A percentile compares a stretch with the other conserved stretches of the same genome.
Conservation (phyloP, 2,329 filamentous ascomycete genomes). For the Aspergillus ochraceoroseus region DNA sequence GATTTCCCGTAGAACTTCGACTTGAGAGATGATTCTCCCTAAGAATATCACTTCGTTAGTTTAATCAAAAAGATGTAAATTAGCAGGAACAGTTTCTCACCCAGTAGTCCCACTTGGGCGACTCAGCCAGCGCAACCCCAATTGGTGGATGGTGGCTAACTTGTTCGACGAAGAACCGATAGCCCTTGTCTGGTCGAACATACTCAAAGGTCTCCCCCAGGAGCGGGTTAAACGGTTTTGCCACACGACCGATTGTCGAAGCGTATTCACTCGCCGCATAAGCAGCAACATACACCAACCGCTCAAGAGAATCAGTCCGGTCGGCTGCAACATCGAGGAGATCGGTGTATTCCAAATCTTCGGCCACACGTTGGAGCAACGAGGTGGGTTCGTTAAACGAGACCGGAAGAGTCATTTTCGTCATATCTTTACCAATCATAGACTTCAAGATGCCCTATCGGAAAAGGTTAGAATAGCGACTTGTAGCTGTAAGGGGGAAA, state of each 20-base stretch:
- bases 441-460: conserved; percentile 87
- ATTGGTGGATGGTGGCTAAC: conserved; percentile 96
- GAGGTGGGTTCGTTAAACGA: conserved; percentile 99
- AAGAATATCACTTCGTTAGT: not conserved
- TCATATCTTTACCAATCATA: conserved; percentile 99
- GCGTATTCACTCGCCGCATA: conserved; percentile 97
- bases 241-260: conserved; percentile 91
- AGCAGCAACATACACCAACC: conserved; percentile 87
- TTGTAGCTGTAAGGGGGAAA: not conserved
- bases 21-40: conserved; percentile 88
- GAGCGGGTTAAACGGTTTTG: conserved; percentile 96
- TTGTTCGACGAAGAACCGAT: conserved; percentile 97
- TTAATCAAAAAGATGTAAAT: not conserved
- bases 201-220: conserved; percentile 97
- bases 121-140: conserved; percentile 88
- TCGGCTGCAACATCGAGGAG: conserved; percentile 85
- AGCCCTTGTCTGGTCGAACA: conserved; percentile 89
- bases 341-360: conserved; percentile 97
- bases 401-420: conserved; percentile 96
- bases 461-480: conserved; percentile 7
- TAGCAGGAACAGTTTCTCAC: conserved; percentile 35
- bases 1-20: conserved; percentile 98
- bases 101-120: conserved; percentile 90
- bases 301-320: conserved; percentile 78
- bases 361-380: conserved; percentile 84